A percentile compares a stretch with the other conserved stretches of the same genome.
These are phyloP conservation scores for Xylaria scruposa DNA, from an alignment of 495 filamentous ascomycete species.

Conservation along the genomic window DNA sequence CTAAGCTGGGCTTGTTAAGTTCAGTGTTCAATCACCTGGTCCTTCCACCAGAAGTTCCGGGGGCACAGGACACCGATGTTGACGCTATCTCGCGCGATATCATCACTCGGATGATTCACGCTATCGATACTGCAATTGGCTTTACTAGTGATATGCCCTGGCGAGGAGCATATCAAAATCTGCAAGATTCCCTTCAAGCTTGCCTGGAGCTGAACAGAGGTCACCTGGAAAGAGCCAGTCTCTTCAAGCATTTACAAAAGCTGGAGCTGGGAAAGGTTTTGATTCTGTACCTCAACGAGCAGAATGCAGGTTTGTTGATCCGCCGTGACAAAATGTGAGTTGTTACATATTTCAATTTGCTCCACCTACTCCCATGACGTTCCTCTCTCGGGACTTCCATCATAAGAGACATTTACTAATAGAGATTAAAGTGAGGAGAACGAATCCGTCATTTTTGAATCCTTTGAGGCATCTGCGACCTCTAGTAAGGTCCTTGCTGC, in stretches of 20 bases:
- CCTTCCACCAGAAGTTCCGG: constrained; percentile 56
- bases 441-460: constrained; percentile 53
- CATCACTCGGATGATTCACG: constrained; percentile 43
- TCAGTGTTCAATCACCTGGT: constrained; percentile 51
- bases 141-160: constrained; percentile 29
- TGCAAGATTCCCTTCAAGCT: constrained; percentile 43
- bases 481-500: constrained; percentile 53
- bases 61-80: constrained; percentile 46
- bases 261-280: constrained; percentile 45
- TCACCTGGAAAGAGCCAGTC: constrained; percentile 44
- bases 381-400: neutral
- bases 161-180: constrained; percentile 36
- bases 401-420: neutral
- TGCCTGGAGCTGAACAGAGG: constrained; percentile 45
- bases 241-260: constrained; percentile 44
- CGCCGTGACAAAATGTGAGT: constrained; percentile 50
- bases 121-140: constrained; percentile 37
- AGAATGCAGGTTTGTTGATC: constrained; percentile 64
- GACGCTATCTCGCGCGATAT: constrained; percentile 48
- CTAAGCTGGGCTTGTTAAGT: constrained; percentile 31
- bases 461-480: constrained; percentile 62
- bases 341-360: neutral
- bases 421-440: constrained; percentile 30
- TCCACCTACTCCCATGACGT: neutral
- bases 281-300: constrained; percentile 56